Evolutionary conservation across 192 early-diverging fungal genomes (phyloP), one percentile per base, ranked within the genome.

Genomic region (Coemansia sp.): DNA sequence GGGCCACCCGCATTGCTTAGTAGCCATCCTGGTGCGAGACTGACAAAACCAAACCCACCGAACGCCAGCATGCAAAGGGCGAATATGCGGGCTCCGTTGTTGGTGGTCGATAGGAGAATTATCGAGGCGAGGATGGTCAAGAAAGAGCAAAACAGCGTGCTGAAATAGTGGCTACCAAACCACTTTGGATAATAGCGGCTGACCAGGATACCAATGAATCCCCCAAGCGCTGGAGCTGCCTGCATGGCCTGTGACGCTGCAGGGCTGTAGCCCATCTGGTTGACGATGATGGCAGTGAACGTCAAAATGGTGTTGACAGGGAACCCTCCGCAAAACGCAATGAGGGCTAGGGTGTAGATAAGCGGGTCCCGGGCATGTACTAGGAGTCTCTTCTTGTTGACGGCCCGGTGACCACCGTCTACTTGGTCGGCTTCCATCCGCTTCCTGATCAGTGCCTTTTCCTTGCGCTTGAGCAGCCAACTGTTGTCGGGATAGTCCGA

Each of bases 1-100:
- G 60, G 60, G 6, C 67, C 67, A 9, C 67, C 67, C 14, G 60
- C 60, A 22, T 70, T 70, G 51, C 60, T 64, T 56, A 64, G 59
- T 23, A 64, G 56, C 60, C 60, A 70, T 11, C 67, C 67, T 2
- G 67, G 67, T 2, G 56, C 67, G 45, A 70, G 58, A 3, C 46
- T 56, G 5, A 63, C 60, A 34, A 54, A 54, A 37, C 67, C 67
- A 45, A 64, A 70, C 30, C 44, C 42, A 21, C 67, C 67, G 41
- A 62, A 64, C 21, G 67, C 57, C 41, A 70, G 37, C 10, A 70
- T 33, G 36, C 67, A 70, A n/a, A 70, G 56, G 2, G 60, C 67
- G 38, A 70, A 68, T 14, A 68, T 68, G n/a, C 58, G 47, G 2
- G 58, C 65, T 16, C 65, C 58, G 30, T 60, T 68, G 49, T 68